Evolutionary conservation across 2,329 filamentous ascomycete species (phyloP), one percentile per base, ranked within the genome.

Genomic region (Davidsoniella virescens): DNA sequence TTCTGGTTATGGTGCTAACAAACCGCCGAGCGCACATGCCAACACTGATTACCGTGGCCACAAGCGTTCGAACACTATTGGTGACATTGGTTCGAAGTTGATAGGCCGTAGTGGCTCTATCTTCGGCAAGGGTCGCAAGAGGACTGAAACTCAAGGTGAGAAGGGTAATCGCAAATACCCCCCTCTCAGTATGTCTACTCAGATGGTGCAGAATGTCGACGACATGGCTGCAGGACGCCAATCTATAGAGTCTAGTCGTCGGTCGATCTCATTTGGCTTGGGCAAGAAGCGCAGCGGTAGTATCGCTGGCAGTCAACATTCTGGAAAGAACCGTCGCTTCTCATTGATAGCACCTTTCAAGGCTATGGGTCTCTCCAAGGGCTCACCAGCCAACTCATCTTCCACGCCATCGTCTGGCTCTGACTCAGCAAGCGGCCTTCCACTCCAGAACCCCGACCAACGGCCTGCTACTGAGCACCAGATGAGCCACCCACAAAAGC

Each of bases 161-260:
- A 55, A 50, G 61, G 57, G 59, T 64, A 80, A 75, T 49, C 80
- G 78, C 62, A 81, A 76, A 55, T 93, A 95, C 60, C 90, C 90
- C 51, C 90, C 90, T 3, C 84, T 90, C 44, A 94, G 87, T 67
- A 93, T 95, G 87, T 77, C 82, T 54, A 82, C 82, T 40, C 47
- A 52, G 14, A 54, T 52, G 53, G 9, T 48, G 14, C 43, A 54
- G 44, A 47, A 44, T 36, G 39, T 47, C 16, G 50, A 55, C 55
- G 70, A 78, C 2, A 76, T 83, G 63, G 70, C 74, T 47, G 64
- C 71, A 10, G 59, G 57, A 1, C 71, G 83, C 44, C 69, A 71
- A 39, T 88, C 84, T 1, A 76, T 84, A 59, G 84, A 88, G 56
- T 87, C 82, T 2, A 70, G 70, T 29, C 75, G 83, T 20, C 76